Conservation (phyloP, 2,329 filamentous ascomycete species). For the Lasiodiplodia hormozganensis region DNA sequence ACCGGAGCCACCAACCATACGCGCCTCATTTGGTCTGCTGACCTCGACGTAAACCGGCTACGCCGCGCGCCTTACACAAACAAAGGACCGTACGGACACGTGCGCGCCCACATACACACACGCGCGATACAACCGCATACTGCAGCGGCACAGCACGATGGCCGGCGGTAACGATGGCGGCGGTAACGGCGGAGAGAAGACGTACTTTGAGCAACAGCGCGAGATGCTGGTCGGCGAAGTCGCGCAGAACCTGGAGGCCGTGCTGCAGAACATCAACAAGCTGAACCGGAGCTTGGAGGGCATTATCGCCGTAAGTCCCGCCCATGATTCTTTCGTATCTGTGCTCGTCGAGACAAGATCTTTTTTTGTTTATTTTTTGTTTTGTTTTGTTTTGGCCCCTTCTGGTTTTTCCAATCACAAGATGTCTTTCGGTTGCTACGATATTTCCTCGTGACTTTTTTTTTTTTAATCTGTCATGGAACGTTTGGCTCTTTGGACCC, state of each 20-base stretch:
- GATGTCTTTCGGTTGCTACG: too few relatives aligned
- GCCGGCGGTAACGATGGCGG: not conserved
- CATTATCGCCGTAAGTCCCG: conserved; percentile 75
- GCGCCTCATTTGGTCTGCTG: not conserved
- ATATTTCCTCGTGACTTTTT: not conserved
- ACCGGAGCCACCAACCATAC: not conserved
- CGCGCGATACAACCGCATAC: not conserved
- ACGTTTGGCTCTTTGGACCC: too few relatives aligned
- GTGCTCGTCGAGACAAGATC: not conserved
- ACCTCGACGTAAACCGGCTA: not conserved
- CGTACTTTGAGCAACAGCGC: conserved; percentile 79
- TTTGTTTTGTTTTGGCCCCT: not conserved
- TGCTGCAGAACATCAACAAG: conserved; percentile 94
- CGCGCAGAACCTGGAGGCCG: conserved; percentile 77
- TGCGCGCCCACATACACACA: not conserved
- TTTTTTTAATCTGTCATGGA: not conserved
- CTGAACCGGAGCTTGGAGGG: conserved; percentile 91
- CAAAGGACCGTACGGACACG: not conserved
- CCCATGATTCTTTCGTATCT: not conserved
- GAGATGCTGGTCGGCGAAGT: conserved; percentile 75
- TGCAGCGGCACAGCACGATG: not conserved
- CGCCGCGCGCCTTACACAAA: not conserved
- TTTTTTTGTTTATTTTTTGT: not conserved
- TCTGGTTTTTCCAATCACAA: too few relatives aligned
- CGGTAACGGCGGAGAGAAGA: conserved; percentile 34